Conservation (phyloP, 805 yeast species). For the Saccharomycopsis fibuligera region DNA sequence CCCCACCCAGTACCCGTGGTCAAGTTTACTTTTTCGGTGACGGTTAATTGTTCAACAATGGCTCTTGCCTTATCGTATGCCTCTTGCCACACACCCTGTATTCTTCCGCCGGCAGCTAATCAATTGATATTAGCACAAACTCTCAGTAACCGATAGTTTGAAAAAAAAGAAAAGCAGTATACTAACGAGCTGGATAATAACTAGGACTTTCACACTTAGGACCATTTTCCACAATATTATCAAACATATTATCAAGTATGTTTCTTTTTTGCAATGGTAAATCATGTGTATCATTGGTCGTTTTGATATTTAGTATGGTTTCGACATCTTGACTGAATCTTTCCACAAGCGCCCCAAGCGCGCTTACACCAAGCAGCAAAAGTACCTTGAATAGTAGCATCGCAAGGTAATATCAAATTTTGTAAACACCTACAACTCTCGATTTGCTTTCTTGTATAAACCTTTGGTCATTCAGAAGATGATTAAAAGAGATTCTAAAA, state of each 20-base stretch:
- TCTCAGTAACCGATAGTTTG: background rate
- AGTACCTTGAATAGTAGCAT: too few species aligned
- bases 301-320: too few species aligned
- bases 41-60: constrained; percentile 49
- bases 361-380: too few species aligned
- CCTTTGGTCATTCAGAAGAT: too few species aligned
- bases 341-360: too few species aligned
- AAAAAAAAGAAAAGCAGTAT: background rate
- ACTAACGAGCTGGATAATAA: constrained; percentile 19
- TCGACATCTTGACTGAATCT: too few species aligned
- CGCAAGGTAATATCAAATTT: too few species aligned
- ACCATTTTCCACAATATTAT: constrained; percentile 10
- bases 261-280: constrained; percentile 6
- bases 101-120: constrained; percentile 36
- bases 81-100: constrained; percentile 44
- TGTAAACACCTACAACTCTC: too few species aligned
- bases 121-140: background rate
- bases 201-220: constrained; percentile 5
- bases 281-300: too few species aligned
- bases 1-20: constrained; percentile 64
- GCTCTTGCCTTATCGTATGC: constrained; percentile 52
- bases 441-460: too few species aligned
- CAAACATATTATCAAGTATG: constrained; percentile 9
- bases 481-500: too few species aligned
- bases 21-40: constrained; percentile 52